Evolutionary conservation across 176 grass and related monocot species (phyloP).

Genomic region (Saccharum spontaneum): DNA sequence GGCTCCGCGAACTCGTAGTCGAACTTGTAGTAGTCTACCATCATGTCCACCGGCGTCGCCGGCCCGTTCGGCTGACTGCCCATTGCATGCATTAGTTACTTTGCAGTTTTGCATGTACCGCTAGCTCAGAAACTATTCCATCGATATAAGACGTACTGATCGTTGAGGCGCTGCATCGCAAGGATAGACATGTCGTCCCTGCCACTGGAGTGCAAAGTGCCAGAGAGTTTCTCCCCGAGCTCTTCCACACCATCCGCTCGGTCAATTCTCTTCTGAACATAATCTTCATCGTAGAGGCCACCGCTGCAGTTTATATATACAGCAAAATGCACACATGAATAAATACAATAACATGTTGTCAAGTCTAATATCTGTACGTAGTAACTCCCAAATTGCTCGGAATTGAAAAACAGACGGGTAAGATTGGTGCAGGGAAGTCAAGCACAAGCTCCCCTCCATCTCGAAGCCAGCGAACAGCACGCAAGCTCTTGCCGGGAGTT

Average conservation of each 20-base stretch:
- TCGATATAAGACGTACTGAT: constrained; percentile 31
- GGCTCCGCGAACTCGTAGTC: constrained; percentile 63
- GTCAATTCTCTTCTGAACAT: constrained; percentile 37
- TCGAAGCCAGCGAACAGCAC: too few species aligned
- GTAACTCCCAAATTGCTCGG: too few species aligned
- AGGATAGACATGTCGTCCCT: constrained; percentile 45
- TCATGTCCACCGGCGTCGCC: constrained; percentile 47
- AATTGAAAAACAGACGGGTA: too few species aligned
- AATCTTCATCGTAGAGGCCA: constrained; percentile 24
- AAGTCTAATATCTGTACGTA: too few species aligned
- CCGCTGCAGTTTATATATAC: constrained; percentile 28
- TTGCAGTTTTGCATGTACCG: too few species aligned
- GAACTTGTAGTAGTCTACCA: constrained; percentile 61
- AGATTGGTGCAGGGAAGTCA: too few species aligned
- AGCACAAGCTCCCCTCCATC: too few species aligned
- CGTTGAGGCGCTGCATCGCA: not conserved
- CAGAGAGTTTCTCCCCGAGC: constrained; percentile 8
- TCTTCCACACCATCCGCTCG: not conserved
- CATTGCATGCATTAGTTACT: too few species aligned
- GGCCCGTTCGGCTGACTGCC: not conserved
- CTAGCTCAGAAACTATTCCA: too few species aligned
- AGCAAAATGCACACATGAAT: too few species aligned
- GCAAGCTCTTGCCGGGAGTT: too few species aligned
- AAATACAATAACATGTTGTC: too few species aligned
- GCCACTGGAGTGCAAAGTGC: constrained; percentile 34